These are phyloP conservation scores for Nigrograna mackinnonii DNA, from an alignment of 2,329 filamentous ascomycete genomes.

Conservation along the genomic window DNA sequence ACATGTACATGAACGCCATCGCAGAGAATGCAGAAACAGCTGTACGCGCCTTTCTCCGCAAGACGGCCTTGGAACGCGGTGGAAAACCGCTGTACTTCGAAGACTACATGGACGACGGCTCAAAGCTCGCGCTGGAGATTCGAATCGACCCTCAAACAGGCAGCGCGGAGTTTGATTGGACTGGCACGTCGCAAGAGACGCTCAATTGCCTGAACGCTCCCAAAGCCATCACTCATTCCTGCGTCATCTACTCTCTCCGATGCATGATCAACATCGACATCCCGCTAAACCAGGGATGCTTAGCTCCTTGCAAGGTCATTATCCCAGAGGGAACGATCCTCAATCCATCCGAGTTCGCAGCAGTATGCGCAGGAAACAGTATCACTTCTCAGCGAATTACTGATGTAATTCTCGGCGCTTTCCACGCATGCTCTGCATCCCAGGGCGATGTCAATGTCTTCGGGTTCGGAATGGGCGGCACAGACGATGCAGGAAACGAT, in stretches of 20 bases:
- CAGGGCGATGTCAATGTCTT: conserved; percentile 36
- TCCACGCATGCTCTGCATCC: conserved; percentile 29
- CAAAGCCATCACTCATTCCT: conserved; percentile 40
- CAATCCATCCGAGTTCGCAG: conserved; percentile 26
- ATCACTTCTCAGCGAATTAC: conserved; percentile 34
- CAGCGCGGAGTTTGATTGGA: conserved; percentile 44
- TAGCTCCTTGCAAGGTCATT: conserved; percentile 24
- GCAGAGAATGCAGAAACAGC: neutral
- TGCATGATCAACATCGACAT: conserved; percentile 34
- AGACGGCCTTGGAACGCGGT: conserved; percentile 12
- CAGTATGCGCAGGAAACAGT: conserved; percentile 32
- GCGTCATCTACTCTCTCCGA: conserved; percentile 28
- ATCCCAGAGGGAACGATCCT: conserved; percentile 31
- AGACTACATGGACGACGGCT: conserved; percentile 49
- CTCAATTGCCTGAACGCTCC: conserved; percentile 43
- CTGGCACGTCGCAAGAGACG: conserved; percentile 40
- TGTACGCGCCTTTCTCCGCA: conserved; percentile 23
- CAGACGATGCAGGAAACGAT: conserved; percentile 16
- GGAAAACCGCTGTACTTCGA: conserved; percentile 22
- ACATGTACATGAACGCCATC: neutral
- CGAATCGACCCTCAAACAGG: conserved; percentile 35
- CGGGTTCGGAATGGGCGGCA: conserved; percentile 31
- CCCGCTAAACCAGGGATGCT: conserved; percentile 38
- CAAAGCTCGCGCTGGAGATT: conserved; percentile 36
- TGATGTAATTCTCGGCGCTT: conserved; percentile 35